Percentiles rank a stretch among this genome's conserved stretches.
Conservation (phyloP, 495 filamentous ascomycete species). For the Aspergillus funiculosus region DNA sequence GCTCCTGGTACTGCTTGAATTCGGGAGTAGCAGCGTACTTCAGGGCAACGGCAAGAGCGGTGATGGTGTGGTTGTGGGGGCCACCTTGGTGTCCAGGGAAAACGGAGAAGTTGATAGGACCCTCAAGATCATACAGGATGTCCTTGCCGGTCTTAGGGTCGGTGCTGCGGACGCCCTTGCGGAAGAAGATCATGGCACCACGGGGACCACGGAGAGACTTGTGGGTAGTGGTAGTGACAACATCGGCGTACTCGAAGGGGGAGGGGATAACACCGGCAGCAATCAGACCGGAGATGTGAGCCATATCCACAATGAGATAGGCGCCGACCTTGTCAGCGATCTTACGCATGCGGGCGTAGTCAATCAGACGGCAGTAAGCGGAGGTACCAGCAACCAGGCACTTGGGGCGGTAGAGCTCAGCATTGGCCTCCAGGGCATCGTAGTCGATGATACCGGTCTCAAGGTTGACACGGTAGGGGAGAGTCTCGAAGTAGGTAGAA, state of each 20-base stretch:
- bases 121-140: slow-evolving; percentile 86
- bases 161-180: slow-evolving; percentile 83
- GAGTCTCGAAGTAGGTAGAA: slow-evolving; percentile 91
- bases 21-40: slow-evolving; percentile 90
- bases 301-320: slow-evolving; percentile 96
- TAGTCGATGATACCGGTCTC: slow-evolving; percentile 98
- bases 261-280: slow-evolving; percentile 90
- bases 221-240: slow-evolving; percentile 99
- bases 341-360: slow-evolving; percentile 94
- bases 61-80: slow-evolving; percentile 99
- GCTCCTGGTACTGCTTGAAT: slow-evolving; percentile 93
- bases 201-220: slow-evolving; percentile 98
- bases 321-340: slow-evolving; percentile 91
- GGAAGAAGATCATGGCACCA: slow-evolving; percentile 99
- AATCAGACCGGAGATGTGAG: slow-evolving; percentile 95
- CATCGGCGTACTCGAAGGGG: slow-evolving; percentile 89
- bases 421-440: slow-evolving; percentile 84
- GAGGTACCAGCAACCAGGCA: slow-evolving; percentile 94
- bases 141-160: slow-evolving; percentile 90
- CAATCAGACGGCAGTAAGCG: slow-evolving; percentile 96
- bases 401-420: slow-evolving; percentile 92
- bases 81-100: slow-evolving; percentile 99
- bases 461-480: slow-evolving; percentile 85
- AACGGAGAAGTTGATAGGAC: slow-evolving; percentile 97
- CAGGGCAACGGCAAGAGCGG: slow-evolving; percentile 90